These are phyloP conservation scores for Pseudopyrenochaeta lycopersici DNA, from an alignment of 2,329 filamentous ascomycete species.

Conservation along the genomic window DNA sequence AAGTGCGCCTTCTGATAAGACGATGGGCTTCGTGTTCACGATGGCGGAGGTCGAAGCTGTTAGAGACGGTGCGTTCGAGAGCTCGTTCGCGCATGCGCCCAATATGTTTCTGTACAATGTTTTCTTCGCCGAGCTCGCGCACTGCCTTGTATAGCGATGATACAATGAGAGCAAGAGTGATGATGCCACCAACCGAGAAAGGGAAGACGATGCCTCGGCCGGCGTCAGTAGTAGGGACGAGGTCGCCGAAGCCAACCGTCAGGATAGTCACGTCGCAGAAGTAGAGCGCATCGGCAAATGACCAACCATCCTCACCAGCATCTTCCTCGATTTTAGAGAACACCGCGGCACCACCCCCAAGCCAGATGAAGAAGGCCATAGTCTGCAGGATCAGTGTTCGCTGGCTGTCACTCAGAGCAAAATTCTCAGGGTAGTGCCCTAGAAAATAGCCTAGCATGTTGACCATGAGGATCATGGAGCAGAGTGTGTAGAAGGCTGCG, in stretches of 20 bases:
- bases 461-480: slow-evolving; percentile 77
- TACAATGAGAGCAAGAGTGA: slow-evolving; percentile 85
- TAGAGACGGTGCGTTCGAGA: slow-evolving; percentile 63
- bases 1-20: slow-evolving; percentile 26
- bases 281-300: slow-evolving; percentile 73
- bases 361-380: slow-evolving; percentile 82
- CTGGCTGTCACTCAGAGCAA: slow-evolving; percentile 79
- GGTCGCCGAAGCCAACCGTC: slow-evolving; percentile 59
- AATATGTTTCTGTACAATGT: slow-evolving; percentile 68
- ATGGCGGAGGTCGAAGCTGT: slow-evolving; percentile 58
- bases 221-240: slow-evolving; percentile 64
- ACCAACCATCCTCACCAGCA: slow-evolving; percentile 63
- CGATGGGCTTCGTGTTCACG: slow-evolving; percentile 37
- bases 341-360: slow-evolving; percentile 78
- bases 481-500: slow-evolving; percentile 80
- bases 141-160: slow-evolving; percentile 77
- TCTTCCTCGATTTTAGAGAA: slow-evolving; percentile 72
- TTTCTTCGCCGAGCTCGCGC: slow-evolving; percentile 66
- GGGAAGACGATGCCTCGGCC: slow-evolving; percentile 80
- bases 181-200: slow-evolving; percentile 82
- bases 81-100: slow-evolving; percentile 64
- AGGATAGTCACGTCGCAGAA: slow-evolving; percentile 55
- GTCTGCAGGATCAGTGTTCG: slow-evolving; percentile 91
- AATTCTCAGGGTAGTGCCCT: slow-evolving; percentile 80
- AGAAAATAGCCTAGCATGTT: slow-evolving; percentile 82